Evolutionary conservation across 257 asterid species (phyloP), one percentile per base, ranked within the genome.

Genomic region (Osmanthus fragrans): DNA sequence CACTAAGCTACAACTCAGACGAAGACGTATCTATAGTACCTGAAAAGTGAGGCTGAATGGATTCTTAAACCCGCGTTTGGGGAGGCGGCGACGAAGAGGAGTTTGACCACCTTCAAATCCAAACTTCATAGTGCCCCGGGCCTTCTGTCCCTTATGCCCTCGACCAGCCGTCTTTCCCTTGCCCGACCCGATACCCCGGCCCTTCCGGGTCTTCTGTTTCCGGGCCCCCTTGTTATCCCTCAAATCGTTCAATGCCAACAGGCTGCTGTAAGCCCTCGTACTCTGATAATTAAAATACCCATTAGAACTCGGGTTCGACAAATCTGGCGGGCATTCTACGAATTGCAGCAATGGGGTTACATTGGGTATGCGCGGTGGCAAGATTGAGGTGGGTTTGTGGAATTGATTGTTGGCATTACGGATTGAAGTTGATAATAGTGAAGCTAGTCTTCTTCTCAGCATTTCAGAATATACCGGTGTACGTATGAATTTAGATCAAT

Each of bases 71-170:
- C 98, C 97, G 13, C 99, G 90, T 82, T 93, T 96, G 5, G 99
- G 99, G 4, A 93, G 80, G 15, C 99, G 96, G 2, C 98, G 91
- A 21, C 98, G 96, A 2, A 96, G 89, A 0, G 99, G 99, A 7
- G 98, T 93, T 78, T 96, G 98, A 3, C 98, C 99, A 73, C 99
- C 99, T 88, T 96, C 99, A 79, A 96, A 96, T 2, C 98, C 97
- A 77, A 95, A 89, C 84, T 93, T 93, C 86, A 79, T 70, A 3
- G 96, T 92, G 3, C 98, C 98, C 56, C 98, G 91, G 34, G 99
- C 99, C 77, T 86, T 91, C 63, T 93, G 99, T 37, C 98, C 99
- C 88, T 96, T 96, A 73, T 95, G 98, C 29, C 99, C 99, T 6
- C 98, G 87, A 39, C 99, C 99, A 1, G 97, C 97, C 7, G 98